Evolutionary conservation across 345 rosid species (phyloP).

Genomic region (Gossypium herbaceum): DNA sequence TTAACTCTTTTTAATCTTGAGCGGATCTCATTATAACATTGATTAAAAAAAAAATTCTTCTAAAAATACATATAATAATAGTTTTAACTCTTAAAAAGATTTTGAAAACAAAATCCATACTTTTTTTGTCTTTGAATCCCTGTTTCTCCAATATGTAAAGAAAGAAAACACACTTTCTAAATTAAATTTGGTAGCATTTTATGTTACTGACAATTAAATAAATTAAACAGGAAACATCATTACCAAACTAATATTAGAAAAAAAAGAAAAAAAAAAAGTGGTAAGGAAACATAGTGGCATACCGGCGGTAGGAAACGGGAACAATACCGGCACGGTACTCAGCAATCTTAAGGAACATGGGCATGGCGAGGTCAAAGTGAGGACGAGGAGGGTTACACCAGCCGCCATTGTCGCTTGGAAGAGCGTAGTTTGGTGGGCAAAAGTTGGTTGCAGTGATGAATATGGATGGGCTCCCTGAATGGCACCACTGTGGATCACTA

Average conservation of each 20-base stretch:
- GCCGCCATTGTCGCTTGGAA: constrained; percentile 59
- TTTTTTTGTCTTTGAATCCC: no score
- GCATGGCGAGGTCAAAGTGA: constrained; percentile 74
- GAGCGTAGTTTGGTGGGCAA: constrained; percentile 59
- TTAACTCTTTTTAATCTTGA: not conserved
- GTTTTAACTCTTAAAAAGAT: no score
- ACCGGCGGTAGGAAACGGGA: constrained; percentile 79
- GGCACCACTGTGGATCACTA: constrained; percentile 55
- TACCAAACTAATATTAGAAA: no score
- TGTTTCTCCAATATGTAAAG: no score
- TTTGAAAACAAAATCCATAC: no score
- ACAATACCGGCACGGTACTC: constrained; percentile 72
- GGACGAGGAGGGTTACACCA: constrained; percentile 81
- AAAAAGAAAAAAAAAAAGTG: no score
- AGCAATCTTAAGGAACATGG: constrained; percentile 70
- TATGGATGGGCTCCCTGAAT: constrained; percentile 55
- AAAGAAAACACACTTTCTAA: no score
- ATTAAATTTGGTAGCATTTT: no score
- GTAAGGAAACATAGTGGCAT: not conserved
- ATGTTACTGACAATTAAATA: no score
- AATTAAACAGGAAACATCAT: no score
- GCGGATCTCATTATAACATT: no score
- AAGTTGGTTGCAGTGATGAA: constrained; percentile 62
- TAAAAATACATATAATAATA: not conserved
- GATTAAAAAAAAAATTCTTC: not conserved